Conservation (phyloP, 306 rosid genomes). For the Vigna angularis region DNA sequence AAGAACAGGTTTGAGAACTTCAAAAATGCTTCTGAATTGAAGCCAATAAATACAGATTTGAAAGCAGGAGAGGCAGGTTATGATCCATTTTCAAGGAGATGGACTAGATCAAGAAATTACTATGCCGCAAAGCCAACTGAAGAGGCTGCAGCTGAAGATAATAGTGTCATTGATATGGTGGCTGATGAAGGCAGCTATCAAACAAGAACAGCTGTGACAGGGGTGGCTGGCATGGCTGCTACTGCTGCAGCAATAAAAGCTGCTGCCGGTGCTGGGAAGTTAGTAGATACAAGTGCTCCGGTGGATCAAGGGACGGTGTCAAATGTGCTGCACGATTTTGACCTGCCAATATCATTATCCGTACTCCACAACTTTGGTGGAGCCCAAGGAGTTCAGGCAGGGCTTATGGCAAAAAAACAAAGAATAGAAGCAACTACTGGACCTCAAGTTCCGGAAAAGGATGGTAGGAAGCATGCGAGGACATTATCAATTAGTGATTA, state of each 20-base stretch:
- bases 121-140: constrained; percentile 69
- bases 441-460: constrained; percentile 75
- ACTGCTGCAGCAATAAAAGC: constrained; percentile 90
- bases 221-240: constrained; percentile 71
- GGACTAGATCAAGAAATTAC: constrained; percentile 97
- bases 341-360: constrained; percentile 86
- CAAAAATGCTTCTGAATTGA: constrained; percentile 88
- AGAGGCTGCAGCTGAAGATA: constrained; percentile 51
- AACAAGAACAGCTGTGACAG: constrained; percentile 32
- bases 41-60: constrained; percentile 56
- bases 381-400: constrained; percentile 77
- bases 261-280: constrained; percentile 93
- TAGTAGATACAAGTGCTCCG: constrained; percentile 86
- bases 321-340: constrained; percentile 76
- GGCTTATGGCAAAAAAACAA: constrained; percentile 78
- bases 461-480: constrained; percentile 68
- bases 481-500: constrained; percentile 85
- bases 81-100: constrained; percentile 99
- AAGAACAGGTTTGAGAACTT: constrained; percentile 95
- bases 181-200: constrained; percentile 48
- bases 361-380: constrained; percentile 87
- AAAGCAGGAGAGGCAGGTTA: constrained; percentile 97
- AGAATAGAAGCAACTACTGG: constrained; percentile 80
- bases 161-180: constrained; percentile 36
- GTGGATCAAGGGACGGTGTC: constrained; percentile 88